phyloP scores from a whole-genome alignment of 371 early-diverging fungal species.

The Mortierella sp. region DNA sequence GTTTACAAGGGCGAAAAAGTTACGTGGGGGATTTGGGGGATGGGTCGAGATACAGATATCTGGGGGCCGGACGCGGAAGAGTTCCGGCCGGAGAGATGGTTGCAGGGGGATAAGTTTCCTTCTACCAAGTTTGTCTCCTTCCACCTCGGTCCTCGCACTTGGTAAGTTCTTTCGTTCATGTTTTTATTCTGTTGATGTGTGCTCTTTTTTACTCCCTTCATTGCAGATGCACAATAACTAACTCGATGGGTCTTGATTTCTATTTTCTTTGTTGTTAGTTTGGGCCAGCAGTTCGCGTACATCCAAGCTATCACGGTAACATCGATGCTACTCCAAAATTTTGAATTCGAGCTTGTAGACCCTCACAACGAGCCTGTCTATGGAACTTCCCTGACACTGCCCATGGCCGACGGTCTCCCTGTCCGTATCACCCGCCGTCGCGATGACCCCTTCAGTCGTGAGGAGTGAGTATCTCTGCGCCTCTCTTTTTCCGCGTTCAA shows the following conservation, averaged over 20 bases:
- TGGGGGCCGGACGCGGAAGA: constrained; percentile 72
- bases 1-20: constrained; percentile 71
- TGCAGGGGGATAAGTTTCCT: constrained; percentile 60
- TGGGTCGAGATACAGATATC: constrained; percentile 65
- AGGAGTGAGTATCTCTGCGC: background rate
- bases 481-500: background rate
- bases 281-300: constrained; percentile 66
- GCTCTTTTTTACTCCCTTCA: background rate
- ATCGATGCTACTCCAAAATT: constrained; percentile 42
- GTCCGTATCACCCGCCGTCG: constrained; percentile 36
- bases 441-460: background rate
- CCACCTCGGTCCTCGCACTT: constrained; percentile 25
- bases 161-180: background rate
- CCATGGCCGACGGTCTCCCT: constrained; percentile 63
- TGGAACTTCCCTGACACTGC: constrained; percentile 57
- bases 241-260: background rate
- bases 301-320: constrained; percentile 64
- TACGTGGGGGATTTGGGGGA: constrained; percentile 65
- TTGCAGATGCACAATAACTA: background rate
- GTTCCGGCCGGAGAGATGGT: constrained; percentile 73
- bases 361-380: constrained; percentile 31
- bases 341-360: constrained; percentile 19
- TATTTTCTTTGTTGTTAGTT: background rate
- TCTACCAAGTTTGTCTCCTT: constrained; percentile 21
- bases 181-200: background rate